Conservation (phyloP, 78 protist genomes). For the Bodo saltans region DNA sequence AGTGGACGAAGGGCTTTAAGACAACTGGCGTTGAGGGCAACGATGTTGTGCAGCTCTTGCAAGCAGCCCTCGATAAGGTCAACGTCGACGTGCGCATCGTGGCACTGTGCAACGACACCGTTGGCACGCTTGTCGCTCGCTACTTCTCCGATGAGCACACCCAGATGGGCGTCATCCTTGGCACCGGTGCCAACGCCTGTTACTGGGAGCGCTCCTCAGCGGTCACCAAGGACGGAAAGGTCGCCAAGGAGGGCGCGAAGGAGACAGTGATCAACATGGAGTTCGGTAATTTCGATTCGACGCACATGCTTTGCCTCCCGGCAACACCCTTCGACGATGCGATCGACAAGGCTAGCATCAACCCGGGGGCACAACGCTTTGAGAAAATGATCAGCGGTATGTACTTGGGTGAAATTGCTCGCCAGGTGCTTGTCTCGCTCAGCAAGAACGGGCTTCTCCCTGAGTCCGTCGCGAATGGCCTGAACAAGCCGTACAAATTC, state of each 20-base stretch:
- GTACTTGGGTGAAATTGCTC: constrained; percentile 35
- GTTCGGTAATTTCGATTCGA: constrained; percentile 42
- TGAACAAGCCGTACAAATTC: neutral
- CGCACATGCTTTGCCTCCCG: neutral
- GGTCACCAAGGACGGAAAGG: neutral
- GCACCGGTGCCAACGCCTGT: constrained; percentile 55
- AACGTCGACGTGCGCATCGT: constrained; percentile 23
- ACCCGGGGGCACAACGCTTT: constrained; percentile 27
- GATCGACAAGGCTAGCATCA: constrained; percentile 25
- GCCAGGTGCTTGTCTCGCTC: constrained; percentile 9
- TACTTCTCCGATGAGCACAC: neutral
- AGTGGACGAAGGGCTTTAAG: constrained; percentile 48
- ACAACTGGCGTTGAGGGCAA: constrained; percentile 16
- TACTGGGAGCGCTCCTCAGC: constrained; percentile 28
- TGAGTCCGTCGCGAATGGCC: neutral
- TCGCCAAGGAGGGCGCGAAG: neutral
- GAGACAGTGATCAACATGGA: constrained; percentile 42
- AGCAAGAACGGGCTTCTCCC: neutral
- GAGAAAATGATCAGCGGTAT: constrained; percentile 55
- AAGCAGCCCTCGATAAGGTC: neutral
- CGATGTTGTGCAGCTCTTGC: constrained; percentile 40
- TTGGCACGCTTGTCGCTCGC: constrained; percentile 47
- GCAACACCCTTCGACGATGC: constrained; percentile 10
- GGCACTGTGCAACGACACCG: constrained; percentile 56
- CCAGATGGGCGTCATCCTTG: constrained; percentile 40